Conservation (phyloP, 2,329 filamentous ascomycete species). For the Ascochyta pisi region DNA sequence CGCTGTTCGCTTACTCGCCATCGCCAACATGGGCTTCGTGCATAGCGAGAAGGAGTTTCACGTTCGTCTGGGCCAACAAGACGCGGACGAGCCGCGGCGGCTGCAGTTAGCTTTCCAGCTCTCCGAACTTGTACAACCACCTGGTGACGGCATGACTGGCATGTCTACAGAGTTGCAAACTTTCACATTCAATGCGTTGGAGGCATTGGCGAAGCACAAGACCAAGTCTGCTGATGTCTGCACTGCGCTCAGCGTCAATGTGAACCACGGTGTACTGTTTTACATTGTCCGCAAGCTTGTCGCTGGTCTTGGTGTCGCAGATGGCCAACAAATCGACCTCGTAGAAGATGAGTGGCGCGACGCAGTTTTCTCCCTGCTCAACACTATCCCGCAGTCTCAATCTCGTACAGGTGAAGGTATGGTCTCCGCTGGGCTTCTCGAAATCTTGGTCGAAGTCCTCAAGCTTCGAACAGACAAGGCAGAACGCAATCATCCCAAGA, state of each 20-base stretch:
- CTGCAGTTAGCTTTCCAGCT: constrained; percentile 92
- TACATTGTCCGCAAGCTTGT: constrained; percentile 93
- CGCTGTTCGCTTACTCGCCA: constrained; percentile 80
- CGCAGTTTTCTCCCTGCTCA: constrained; percentile 84
- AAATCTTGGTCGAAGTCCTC: constrained; percentile 87
- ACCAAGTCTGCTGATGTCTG: constrained; percentile 81
- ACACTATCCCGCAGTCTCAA: constrained; percentile 75
- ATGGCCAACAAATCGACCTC: constrained; percentile 60
- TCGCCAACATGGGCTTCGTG: constrained; percentile 91
- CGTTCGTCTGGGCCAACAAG: constrained; percentile 83
- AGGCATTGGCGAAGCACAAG: constrained; percentile 83
- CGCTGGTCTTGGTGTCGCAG: constrained; percentile 70
- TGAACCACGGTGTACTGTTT: constrained; percentile 93
- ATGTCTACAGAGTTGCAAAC: constrained; percentile 82
- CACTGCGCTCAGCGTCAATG: constrained; percentile 90
- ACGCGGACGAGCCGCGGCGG: constrained; percentile 85
- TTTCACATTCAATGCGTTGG: constrained; percentile 79
- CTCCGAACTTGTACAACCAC: constrained; percentile 87
- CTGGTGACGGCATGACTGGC: constrained; percentile 69
- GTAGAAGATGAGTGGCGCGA: constrained; percentile 91
- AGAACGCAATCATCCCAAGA: constrained; percentile 80
- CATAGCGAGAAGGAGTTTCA: constrained; percentile 83
- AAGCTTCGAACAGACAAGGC: constrained; percentile 82
- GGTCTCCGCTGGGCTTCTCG: constrained; percentile 86
- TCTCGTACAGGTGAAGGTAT: constrained; percentile 81